These are phyloP conservation scores for Blechomonas ayalai DNA, from an alignment of 208 protist genomes.

Conservation along the genomic window DNA sequence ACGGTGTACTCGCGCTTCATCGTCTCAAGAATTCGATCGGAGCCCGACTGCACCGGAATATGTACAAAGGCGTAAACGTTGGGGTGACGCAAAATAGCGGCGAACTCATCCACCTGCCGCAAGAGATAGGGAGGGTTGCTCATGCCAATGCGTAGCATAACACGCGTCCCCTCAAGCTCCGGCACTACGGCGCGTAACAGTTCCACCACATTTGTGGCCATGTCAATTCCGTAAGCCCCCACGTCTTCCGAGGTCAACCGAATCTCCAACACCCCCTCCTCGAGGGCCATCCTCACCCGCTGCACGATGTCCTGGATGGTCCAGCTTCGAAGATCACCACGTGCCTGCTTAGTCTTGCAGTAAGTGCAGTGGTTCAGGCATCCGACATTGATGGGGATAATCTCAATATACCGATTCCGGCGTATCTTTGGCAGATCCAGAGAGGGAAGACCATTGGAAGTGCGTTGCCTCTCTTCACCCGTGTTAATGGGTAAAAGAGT, in stretches of 20 bases:
- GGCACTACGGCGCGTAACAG: slow-evolving; percentile 34
- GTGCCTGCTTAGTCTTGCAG: slow-evolving; percentile 89
- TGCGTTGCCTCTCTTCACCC: slow-evolving; percentile 2
- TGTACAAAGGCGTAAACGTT: slow-evolving; percentile 79
- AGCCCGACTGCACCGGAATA: slow-evolving; percentile 80
- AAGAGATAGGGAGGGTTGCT: slow-evolving; percentile 84
- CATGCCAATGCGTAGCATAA: slow-evolving; percentile 82
- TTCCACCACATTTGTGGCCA: slow-evolving; percentile 33
- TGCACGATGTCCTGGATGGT: slow-evolving; percentile 35
- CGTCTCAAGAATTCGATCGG: slow-evolving; percentile 50
- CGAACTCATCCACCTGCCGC: slow-evolving; percentile 50
- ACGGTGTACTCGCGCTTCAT: slow-evolving; percentile 75
- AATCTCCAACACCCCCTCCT: slow-evolving; percentile 62
- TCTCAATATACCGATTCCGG: slow-evolving; percentile 77
- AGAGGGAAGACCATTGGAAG: slow-evolving; percentile 20
- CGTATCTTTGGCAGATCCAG: slow-evolving; percentile 79
- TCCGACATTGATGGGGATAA: slow-evolving; percentile 76
- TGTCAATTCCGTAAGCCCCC: slow-evolving; percentile 83
- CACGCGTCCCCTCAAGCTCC: slow-evolving; percentile 30
- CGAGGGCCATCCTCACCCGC: slow-evolving; percentile 31
- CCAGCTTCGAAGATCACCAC: slow-evolving; percentile 64
- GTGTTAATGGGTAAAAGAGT: no score
- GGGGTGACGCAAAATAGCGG: slow-evolving; percentile 41
- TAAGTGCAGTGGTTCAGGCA: slow-evolving; percentile 88
- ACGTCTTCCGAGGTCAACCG: slow-evolving; percentile 82